Base-by-base conservation (phyloP, 129 eudicot genomes). In the Oenanthe sinensis region DNA sequence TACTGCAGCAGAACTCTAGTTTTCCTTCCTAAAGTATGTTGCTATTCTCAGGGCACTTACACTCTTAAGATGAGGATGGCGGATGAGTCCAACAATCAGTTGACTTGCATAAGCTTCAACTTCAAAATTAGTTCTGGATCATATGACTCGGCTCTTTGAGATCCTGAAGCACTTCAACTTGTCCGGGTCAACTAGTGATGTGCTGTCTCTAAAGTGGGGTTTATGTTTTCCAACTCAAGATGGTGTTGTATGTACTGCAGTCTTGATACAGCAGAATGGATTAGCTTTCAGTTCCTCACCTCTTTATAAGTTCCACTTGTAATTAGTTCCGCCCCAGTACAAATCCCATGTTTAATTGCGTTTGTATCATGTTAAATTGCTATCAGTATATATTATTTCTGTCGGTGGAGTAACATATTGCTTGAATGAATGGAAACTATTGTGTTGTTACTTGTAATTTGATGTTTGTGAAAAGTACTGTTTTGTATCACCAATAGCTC, bases 31-130 rank as follows among this genome's bases (percentile, higher is more conserved):
- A 39, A 37, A 37, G 0, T 42, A 62, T 12, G 37, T 47, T 26
- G 40, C 80, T 49, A 33, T 26, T 9, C 20, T 75, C 79, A 85
- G 88, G 88, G 88, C 22, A 69, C 85, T 16, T 85, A 85, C 81
- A 85, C 88, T 24, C 88, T 85, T 2, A 82, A 39, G 79, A 75
- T 85, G 85, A 78, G 39, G 46, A 77, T 85, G 78, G 42, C 76
- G 5, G 83, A 82, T 20, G 69, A 26, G 30, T 79, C 71, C 81
- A 70, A 85, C 11, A 44, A 71, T 2, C 75, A 62, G 72, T 48
- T 85, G 77, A 85, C 88, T 37, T 85, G 88, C 67, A 22, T 85
- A 19, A 78, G 78, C 78, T 81, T 85, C 63, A 49, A 36, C 37
- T 85, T 85, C 72, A 74, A 45, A 12, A 79, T 85, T 65, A 82